A percentile compares a stretch with the other conserved stretches of the same genome.
These are phyloP conservation scores for Casuarina glauca DNA, from an alignment of 306 rosid genomes.

Conservation along the genomic window DNA sequence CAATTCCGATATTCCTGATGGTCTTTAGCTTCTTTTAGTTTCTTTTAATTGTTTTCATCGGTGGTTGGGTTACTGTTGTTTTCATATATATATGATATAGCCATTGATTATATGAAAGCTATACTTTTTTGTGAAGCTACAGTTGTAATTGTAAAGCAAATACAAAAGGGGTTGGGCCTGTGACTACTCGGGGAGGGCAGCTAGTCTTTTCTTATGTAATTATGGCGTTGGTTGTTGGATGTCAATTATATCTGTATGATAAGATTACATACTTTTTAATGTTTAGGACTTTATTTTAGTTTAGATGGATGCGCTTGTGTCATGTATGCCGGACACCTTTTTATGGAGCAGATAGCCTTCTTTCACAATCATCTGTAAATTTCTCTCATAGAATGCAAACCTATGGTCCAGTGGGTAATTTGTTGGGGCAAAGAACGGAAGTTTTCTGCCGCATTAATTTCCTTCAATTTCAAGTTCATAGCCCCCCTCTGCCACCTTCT, in stretches of 20 bases:
- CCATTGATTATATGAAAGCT: not conserved
- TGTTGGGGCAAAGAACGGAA: too few species aligned
- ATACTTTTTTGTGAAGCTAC: not conserved
- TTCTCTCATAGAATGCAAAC: too few species aligned
- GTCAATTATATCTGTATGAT: not conserved
- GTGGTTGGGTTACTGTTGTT: not conserved
- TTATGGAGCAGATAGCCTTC: too few species aligned
- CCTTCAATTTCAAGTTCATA: too few species aligned
- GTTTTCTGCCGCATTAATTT: too few species aligned
- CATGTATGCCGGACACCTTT: too few species aligned
- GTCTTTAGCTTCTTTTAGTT: not conserved
- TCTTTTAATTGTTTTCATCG: not conserved
- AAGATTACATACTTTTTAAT: not conserved
- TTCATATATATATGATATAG: not conserved
- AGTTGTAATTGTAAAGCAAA: not conserved
- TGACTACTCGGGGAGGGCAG: not conserved
- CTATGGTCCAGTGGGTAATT: too few species aligned
- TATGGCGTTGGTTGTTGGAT: not conserved
- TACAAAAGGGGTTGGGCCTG: not conserved
- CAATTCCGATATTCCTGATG: constrained; percentile 9
- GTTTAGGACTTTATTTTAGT: too few species aligned
- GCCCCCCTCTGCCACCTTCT: too few species aligned
- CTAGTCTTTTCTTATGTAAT: not conserved
- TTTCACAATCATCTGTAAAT: too few species aligned
- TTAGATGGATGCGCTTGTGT: too few species aligned